Base-by-base conservation (phyloP, 345 rosid genomes). In the Boechera divaricarpa region DNA sequence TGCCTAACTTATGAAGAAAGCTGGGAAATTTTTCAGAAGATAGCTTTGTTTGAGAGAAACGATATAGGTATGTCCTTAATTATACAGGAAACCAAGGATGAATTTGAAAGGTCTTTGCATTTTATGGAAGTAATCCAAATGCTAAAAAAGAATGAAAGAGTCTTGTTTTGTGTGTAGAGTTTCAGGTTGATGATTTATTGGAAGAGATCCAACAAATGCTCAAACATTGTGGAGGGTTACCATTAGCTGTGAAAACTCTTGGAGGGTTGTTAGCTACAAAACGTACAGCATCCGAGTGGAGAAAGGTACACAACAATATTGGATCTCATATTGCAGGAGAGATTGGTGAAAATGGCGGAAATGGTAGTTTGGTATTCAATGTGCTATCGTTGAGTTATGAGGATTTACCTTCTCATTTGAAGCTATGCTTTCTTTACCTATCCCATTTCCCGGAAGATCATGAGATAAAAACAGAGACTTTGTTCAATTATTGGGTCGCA, bases 401-500 rank as follows among this genome's bases (percentile, higher is more conserved):
- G 29, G 69, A 76, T 11, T 9, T 76, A 11, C 70, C 75, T 60
- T 60, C 38, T 48, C 75, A 72, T 35, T 26, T 71, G 59, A 70
- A 70, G 57, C 47, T 45, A 33, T 47, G 68, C 44, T 69, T 76
- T 16, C 69, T 76, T 28, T 76, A 76, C 60, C n/a, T 76, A 1
- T 54, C 68, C 0, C 74, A 58, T 49, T 76, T 60, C 9, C 79
- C 74, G 21, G 69, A 76, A 76, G 69, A 85, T 68, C 73, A 33
- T 15, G 80, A 79, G 5, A 86, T 88, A 70, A 76, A 79, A 1
- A 51, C 54, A 0, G 81, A 70, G 35, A 81, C 76, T 35, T 52
- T 88, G 60, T 56, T 86, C 47, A 69, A 44, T 26, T 76, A 84
- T 70, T 88, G 86, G 90, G 65, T 82, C 13, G 86, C 85, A 4